phyloP scores from a whole-genome alignment of 164 flowering plant species.

The Magnolia sinica region DNA sequence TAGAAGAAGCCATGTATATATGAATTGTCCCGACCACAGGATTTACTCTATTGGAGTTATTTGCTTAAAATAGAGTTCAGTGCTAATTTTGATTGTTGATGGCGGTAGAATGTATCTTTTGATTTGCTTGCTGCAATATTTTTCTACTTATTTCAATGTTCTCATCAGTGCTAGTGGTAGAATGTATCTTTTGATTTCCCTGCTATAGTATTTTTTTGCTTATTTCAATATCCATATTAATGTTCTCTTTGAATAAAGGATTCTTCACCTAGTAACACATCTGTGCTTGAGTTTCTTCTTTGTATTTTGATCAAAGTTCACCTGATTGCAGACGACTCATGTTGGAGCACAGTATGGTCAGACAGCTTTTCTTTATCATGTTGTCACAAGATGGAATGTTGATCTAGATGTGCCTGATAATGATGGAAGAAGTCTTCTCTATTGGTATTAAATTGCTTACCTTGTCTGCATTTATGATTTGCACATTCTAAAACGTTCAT shows the following conservation, averaged over 20 bases:
- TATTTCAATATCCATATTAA: background rate
- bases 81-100: too few relatives aligned
- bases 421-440: slow-evolving; percentile 93
- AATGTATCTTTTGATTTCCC: too few relatives aligned
- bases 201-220: too few relatives aligned
- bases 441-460: slow-evolving; percentile 52
- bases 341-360: slow-evolving; percentile 99
- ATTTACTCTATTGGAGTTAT: too few relatives aligned
- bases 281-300: background rate
- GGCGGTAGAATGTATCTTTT: too few relatives aligned
- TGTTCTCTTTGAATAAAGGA: background rate
- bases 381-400: slow-evolving; percentile 95
- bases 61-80: too few relatives aligned
- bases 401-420: slow-evolving; percentile 90
- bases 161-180: too few relatives aligned
- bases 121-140: too few relatives aligned
- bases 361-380: slow-evolving; percentile 82
- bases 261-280: background rate
- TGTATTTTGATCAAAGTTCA: slow-evolving; percentile 1
- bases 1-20: too few relatives aligned
- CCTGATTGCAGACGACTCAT: slow-evolving; percentile 71
- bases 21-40: too few relatives aligned
- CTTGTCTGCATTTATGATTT: background rate
- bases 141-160: too few relatives aligned
- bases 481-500: background rate